phyloP scores from a whole-genome alignment of 352 stramenopile genomes.

The Phytophthora palmivora region DNA sequence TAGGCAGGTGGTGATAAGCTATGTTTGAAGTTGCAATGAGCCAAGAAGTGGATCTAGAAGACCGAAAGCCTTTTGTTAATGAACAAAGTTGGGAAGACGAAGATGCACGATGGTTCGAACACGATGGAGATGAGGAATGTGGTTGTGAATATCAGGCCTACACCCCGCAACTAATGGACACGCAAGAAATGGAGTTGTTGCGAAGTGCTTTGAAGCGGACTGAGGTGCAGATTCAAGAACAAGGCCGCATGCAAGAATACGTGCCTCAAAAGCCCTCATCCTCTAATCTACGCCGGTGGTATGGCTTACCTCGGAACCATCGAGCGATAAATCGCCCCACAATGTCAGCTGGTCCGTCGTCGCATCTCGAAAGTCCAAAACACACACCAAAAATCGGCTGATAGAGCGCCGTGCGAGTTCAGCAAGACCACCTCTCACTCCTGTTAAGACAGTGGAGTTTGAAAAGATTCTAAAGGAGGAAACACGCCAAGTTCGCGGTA shows the following conservation, averaged over 20 bases:
- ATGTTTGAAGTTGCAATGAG: constrained; percentile 6
- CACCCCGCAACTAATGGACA: constrained; percentile 66
- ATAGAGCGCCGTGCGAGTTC: constrained; percentile 8
- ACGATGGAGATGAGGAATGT: constrained; percentile 12
- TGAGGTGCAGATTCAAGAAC: constrained; percentile 45
- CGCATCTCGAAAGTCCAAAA: constrained; percentile 8
- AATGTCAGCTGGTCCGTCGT: constrained; percentile 21
- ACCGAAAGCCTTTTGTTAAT: not conserved
- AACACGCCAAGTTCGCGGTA: constrained; percentile 49
- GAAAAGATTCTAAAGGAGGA: constrained; percentile 44
- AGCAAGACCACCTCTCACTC: not conserved
- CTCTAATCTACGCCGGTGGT: constrained; percentile 18
- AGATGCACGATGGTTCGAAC: not conserved
- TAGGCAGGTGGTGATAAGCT: no score
- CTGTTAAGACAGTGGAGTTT: constrained; percentile 43
- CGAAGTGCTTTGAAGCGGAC: constrained; percentile 46
- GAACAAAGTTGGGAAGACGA: constrained; percentile 2
- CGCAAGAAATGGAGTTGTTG: constrained; percentile 49
- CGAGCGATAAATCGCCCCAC: constrained; percentile 5
- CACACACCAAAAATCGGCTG: not conserved
- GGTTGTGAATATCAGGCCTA: constrained; percentile 36
- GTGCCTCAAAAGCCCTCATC: constrained; percentile 41
- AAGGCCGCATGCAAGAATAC: constrained; percentile 62
- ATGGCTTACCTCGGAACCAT: constrained; percentile 23
- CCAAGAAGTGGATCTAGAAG: not conserved